Conservation (phyloP, 1,284 basidiomycete genomes). For the Ustilago trichophora region DNA sequence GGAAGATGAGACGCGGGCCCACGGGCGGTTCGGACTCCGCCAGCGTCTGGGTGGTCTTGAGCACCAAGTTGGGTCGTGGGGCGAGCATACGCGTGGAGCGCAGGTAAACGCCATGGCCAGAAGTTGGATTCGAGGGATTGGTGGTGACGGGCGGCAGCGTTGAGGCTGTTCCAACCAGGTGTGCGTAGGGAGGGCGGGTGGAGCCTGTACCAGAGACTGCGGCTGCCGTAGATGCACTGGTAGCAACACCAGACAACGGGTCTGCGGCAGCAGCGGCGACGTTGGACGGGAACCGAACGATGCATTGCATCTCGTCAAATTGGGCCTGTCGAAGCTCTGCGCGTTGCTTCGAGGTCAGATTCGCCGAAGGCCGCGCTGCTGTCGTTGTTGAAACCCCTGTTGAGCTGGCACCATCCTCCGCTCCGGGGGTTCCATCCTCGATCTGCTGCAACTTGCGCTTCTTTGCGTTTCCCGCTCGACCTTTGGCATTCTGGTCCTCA, state of each 20-base stretch:
- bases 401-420: slow-evolving; percentile 14
- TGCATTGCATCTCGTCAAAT: slow-evolving; percentile 61
- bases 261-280: slow-evolving; percentile 1
- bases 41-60: slow-evolving; percentile 54
- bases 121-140: slow-evolving; percentile 39
- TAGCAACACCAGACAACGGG: neutral
- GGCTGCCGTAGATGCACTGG: neutral
- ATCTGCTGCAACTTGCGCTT: slow-evolving; percentile 47
- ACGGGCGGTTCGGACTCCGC: slow-evolving; percentile 56
- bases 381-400: slow-evolving; percentile 7
- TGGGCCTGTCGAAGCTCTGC: slow-evolving; percentile 58
- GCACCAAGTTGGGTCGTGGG: slow-evolving; percentile 55
- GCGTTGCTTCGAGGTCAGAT: slow-evolving; percentile 51
- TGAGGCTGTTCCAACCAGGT: slow-evolving; percentile 62
- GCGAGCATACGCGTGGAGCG: slow-evolving; percentile 63
- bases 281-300: slow-evolving; percentile 53
- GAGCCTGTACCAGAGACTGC: slow-evolving; percentile 8
- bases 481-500: slow-evolving; percentile 24
- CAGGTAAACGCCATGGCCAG: slow-evolving; percentile 62
- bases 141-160: slow-evolving; percentile 56
- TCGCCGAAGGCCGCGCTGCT: slow-evolving; percentile 14
- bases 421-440: slow-evolving; percentile 31
- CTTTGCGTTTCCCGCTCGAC: slow-evolving; percentile 27
- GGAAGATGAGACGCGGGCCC: slow-evolving; percentile 58
- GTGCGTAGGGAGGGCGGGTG: slow-evolving; percentile 56